Conservation (phyloP, 2,329 filamentous ascomycete genomes). For the Phyllosticta citrichinensis region DNA sequence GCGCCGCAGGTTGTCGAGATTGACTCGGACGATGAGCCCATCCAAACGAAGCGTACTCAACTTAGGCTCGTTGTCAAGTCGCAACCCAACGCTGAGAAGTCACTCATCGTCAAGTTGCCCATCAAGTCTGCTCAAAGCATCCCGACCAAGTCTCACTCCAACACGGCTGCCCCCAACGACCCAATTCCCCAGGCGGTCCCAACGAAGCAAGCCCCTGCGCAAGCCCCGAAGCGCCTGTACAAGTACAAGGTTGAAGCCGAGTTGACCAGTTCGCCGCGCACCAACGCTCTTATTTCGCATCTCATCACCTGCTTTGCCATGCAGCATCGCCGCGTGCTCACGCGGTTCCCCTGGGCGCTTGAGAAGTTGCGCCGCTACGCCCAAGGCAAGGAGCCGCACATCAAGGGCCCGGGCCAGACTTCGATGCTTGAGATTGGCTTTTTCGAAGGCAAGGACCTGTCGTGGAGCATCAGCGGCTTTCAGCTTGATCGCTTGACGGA, state of each 20-base stretch:
- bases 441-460: not conserved
- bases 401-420: not conserved
- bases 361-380: not conserved
- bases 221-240: not conserved
- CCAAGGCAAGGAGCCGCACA: not conserved
- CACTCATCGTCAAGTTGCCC: not conserved
- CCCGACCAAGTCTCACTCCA: not conserved
- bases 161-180: not conserved
- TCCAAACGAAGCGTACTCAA: not conserved
- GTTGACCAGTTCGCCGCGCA: not conserved
- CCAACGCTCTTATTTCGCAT: not conserved
- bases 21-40: not conserved
- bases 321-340: not conserved
- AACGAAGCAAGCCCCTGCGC: not conserved
- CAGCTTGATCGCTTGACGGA: not conserved
- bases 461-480: not conserved
- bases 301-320: not conserved
- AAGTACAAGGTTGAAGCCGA: not conserved
- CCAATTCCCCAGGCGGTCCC: too few species aligned
- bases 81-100: not conserved
- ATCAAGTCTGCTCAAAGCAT: not conserved
- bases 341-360: not conserved
- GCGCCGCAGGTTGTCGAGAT: not conserved
- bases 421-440: not conserved
- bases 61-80: not conserved